Evolutionary conservation across 768 basidiomycete species (phyloP).

Genomic region (Boletus insuetus): DNA sequence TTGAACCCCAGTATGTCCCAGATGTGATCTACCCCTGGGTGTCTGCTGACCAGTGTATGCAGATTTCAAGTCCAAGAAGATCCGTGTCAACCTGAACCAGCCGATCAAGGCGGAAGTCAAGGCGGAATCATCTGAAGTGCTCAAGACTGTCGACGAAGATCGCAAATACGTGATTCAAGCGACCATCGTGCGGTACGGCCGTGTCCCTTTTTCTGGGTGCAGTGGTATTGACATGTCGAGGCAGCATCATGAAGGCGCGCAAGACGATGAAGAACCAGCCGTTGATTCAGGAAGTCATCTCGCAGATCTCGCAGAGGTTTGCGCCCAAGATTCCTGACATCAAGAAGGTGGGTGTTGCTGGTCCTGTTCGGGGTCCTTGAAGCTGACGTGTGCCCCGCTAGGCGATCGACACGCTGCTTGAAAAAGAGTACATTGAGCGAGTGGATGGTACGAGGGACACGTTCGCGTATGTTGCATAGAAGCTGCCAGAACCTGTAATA

Average conservation of each 20-base stretch:
- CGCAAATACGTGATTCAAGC: conserved; percentile 96
- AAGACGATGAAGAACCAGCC: conserved; percentile 95
- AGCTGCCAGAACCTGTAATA: not conserved
- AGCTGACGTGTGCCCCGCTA: conserved; percentile 27
- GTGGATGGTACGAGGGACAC: conserved; percentile 90
- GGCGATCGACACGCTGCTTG: conserved; percentile 89
- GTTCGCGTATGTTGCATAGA: conserved; percentile 37
- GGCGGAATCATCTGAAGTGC: conserved; percentile 82
- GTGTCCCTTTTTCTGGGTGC: not conserved
- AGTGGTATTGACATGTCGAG: not conserved
- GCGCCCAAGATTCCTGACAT: conserved; percentile 94
- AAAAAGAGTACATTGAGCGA: conserved; percentile 97
- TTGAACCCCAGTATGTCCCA: conserved; percentile 68
- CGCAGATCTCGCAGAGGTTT: conserved; percentile 84
- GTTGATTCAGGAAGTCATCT: conserved; percentile 86
- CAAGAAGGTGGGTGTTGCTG: conserved; percentile 65
- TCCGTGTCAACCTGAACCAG: conserved; percentile 85
- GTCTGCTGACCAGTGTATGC: conserved; percentile 2
- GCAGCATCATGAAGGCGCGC: conserved; percentile 90
- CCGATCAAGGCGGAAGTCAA: conserved; percentile 95
- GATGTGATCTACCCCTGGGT: accelerated
- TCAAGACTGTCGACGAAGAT: conserved; percentile 96
- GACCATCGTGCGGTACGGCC: conserved; percentile 72
- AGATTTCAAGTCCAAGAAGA: conserved; percentile 94
- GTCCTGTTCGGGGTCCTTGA: no score